Evolutionary conservation across 352 stramenopile genomes (phyloP).

Genomic region (Phytophthora multivora): DNA sequence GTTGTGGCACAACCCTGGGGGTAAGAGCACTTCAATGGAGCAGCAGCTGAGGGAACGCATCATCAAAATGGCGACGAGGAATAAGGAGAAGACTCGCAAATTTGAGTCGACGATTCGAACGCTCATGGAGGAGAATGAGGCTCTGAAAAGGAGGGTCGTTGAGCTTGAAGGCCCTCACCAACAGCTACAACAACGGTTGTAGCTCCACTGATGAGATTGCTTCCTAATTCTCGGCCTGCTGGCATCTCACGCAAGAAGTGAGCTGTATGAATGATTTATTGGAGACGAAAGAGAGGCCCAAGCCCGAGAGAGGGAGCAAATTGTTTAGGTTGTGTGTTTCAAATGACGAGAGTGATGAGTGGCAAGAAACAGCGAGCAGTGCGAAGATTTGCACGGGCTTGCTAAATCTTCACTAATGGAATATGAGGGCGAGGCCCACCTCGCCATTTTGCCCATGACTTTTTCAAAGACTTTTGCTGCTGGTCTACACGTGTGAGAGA

Average conservation of each 20-base stretch:
- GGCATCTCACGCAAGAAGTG: slow-evolving; percentile 17
- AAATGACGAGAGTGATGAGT: slow-evolving; percentile 3
- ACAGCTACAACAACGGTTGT: slow-evolving; percentile 21
- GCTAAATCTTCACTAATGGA: slow-evolving; percentile 3
- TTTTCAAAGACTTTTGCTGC: neutral
- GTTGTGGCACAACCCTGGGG: slow-evolving; percentile 80
- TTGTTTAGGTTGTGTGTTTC: slow-evolving; percentile 24
- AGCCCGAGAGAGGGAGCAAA: slow-evolving; percentile 4
- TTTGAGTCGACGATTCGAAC: slow-evolving; percentile 79
- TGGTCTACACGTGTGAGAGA: slow-evolving; percentile 23
- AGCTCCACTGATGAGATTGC: neutral
- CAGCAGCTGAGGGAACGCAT: slow-evolving; percentile 84
- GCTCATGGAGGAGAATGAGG: slow-evolving; percentile 81
- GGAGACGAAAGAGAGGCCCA: slow-evolving; percentile 2
- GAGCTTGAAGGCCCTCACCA: slow-evolving; percentile 51
- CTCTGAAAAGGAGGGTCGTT: slow-evolving; percentile 65
- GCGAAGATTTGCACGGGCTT: neutral
- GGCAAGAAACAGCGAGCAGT: neutral
- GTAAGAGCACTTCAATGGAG: slow-evolving; percentile 87
- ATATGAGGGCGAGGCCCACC: neutral
- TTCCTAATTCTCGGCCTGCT: slow-evolving; percentile 1
- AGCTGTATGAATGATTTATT: slow-evolving; percentile 43
- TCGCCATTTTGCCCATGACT: neutral
- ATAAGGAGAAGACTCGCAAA: slow-evolving; percentile 85
- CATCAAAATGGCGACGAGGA: slow-evolving; percentile 84